Evolutionary conservation across 1,284 basidiomycete species (phyloP), one percentile per base, ranked within the genome.

Genomic region (Hymenochaete sp.): DNA sequence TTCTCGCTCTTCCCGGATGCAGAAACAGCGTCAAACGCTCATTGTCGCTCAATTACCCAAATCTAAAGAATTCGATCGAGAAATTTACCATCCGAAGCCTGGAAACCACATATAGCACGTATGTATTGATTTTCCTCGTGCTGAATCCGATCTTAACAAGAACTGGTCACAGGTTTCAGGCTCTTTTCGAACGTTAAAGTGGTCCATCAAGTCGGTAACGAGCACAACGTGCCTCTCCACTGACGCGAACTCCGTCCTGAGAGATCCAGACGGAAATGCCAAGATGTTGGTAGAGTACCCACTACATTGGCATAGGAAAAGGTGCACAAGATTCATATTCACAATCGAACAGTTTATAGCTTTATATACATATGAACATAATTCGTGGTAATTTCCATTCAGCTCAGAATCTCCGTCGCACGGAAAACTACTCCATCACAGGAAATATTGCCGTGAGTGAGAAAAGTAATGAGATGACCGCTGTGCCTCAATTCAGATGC

Each of bases 1-100:
- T 83, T 83, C 52, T 64, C 72, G 28, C 70, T 84, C 24, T 85
- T 83, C 59, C 81, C 81, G 3, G 72, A 82, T 53, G 74, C 66
- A 21, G 58, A 66, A 10, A 62, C 76, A 2, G 58, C 75, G 26
- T 66, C 66, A 6, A 70, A 70, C 21, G 65, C 65, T 9, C 57
- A 57, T 3, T 56, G 77, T 9, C 56, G 55, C 33, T 67, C 68
- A 39, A 57, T 61, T 8, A 62, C 67, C 11, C 52, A 60, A 14
- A 58, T 60, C 10, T 61, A 70, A 57, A 56, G 63, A 10, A 55
- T 77, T 44, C 55, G 62, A 38, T 70, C 70, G 13, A 68, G 68
- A 37, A 67, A 66, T 32, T n/a, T n/a, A n/a, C n/a, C n/a, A n/a
- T n/a, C n/a, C 56, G 74, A 41, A 67, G 63, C 1, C 76, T 71